Base-by-base conservation (phyloP, 192 early-diverging fungal genomes). In the Coemansia pectinata region DNA sequence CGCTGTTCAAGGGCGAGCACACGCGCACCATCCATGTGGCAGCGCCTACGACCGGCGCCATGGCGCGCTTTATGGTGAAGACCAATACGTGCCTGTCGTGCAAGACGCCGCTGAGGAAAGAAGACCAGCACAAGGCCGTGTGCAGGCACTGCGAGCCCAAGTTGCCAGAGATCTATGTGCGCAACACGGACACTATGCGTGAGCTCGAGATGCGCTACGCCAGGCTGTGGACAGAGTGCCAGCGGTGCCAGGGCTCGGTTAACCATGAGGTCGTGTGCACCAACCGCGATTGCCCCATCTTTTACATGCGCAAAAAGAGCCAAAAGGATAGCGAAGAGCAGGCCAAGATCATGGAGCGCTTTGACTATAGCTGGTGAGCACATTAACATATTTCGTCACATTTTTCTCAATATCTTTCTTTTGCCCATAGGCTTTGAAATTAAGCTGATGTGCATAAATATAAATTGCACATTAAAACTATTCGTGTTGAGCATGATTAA, bases 281-380 rank as follows among this genome's bases (percentile, higher is more conserved):
- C 4, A 93, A 91, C 67, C 92, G 90, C 76, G 96, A 97, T 78
- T 99, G 97, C 76, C 96, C 97, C 5, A 99, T 99, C 33, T 98
- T 97, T 72, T 99, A 93, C 69, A 99, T 99, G 97, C 92, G 97
- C 62, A 95, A 94, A 64, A 97, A 96, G 79, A 91, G 88, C 15
- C 94, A 96, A 71, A 98, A 97, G 77, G 97, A 99, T 59, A 85
- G 94, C 70, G 85, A 91, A 33, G 91, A 95, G 21, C 87, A 90
- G 33, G 70, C 89, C 5, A 78, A 81, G 10, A 83, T 87, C 38
- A 72, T 98, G 66, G 90, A 92, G 31, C 85, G 95, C 66, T 97
- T 95, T 70, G 78, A 90, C 45, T 85, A 86, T 73, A 75, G 73
- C 7, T 90, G 89, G 89, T 90, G 42, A 82, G 42, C 33, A 19